These are phyloP conservation scores for Salvia splendens DNA, from an alignment of 257 asterid genomes.

Conservation along the genomic window DNA sequence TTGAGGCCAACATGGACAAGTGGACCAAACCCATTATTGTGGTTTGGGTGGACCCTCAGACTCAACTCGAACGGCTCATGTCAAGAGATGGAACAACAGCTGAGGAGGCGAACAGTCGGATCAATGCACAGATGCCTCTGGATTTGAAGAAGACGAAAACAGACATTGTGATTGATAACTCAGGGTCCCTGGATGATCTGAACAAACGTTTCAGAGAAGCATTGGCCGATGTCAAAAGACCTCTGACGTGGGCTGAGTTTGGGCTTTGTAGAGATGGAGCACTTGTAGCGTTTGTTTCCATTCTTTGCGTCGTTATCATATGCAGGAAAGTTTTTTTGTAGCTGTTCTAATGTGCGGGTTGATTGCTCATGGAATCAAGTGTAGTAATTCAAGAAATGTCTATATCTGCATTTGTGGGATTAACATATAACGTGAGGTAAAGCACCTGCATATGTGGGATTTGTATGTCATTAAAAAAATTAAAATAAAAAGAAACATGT, in stretches of 20 bases:
- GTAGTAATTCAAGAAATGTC: too few species aligned
- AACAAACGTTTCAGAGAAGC: slow-evolving; percentile 57
- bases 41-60: slow-evolving; percentile 83
- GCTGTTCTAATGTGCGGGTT: too few species aligned
- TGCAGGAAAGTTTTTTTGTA: slow-evolving; percentile 43
- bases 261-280: slow-evolving; percentile 79
- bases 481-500: too few species aligned
- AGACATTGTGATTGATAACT: slow-evolving; percentile 74
- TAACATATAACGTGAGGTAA: too few species aligned
- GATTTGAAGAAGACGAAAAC: slow-evolving; percentile 73
- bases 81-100: slow-evolving; percentile 71
- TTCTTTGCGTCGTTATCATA: slow-evolving; percentile 55
- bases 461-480: too few species aligned
- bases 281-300: slow-evolving; percentile 52
- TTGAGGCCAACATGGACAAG: slow-evolving; percentile 82
- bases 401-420: too few species aligned
- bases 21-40: slow-evolving; percentile 89
- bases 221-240: slow-evolving; percentile 53
- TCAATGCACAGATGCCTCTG: slow-evolving; percentile 81
- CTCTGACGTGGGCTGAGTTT: slow-evolving; percentile 84
- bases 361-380: too few species aligned
- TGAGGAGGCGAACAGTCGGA: slow-evolving; percentile 76
- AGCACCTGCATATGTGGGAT: too few species aligned
- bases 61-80: slow-evolving; percentile 80
- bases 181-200: slow-evolving; percentile 65